phyloP scores from a whole-genome alignment of 1,284 basidiomycete species.

The Ceratobasidium sp. region DNA sequence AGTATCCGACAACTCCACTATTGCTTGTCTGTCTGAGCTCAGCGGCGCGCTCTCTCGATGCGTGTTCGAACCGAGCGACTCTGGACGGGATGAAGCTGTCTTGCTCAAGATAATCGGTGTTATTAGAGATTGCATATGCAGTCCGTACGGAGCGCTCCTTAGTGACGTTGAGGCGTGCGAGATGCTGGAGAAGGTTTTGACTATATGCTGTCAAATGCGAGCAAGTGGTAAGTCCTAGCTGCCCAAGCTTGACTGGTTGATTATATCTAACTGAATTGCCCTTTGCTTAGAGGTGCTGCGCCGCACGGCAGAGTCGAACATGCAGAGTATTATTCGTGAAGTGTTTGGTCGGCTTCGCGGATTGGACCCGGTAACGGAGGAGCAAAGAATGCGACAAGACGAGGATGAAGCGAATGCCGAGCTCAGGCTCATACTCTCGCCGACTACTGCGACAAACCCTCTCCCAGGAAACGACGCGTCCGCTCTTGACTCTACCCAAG shows the following conservation, averaged over 20 bases:
- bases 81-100: constrained; percentile 95
- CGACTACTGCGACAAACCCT: constrained; percentile 31
- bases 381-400: constrained; percentile 66
- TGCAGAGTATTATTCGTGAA: constrained; percentile 87
- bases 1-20: constrained; percentile 66
- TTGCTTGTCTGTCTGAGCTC: constrained; percentile 82
- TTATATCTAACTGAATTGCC: constrained; percentile 30
- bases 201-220: constrained; percentile 97
- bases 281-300: constrained; percentile 81
- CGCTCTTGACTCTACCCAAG: constrained; percentile 39
- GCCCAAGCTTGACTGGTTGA: neutral
- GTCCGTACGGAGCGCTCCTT: constrained; percentile 73
- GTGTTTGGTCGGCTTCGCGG: constrained; percentile 82
- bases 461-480: constrained; percentile 19
- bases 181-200: constrained; percentile 97
- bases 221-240: constrained; percentile 79
- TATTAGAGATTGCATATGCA: constrained; percentile 86
- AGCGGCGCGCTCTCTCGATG: constrained; percentile 94
- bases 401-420: constrained; percentile 44
- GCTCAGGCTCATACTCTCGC: constrained; percentile 32
- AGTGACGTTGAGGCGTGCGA: constrained; percentile 97
- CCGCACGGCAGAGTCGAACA: constrained; percentile 91
- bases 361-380: constrained; percentile 76
- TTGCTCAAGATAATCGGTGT: constrained; percentile 92
- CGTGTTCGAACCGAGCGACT: constrained; percentile 97